Percentiles rank a stretch among this genome's conserved stretches.
Conservation (phyloP, 352 stramenopile species). For the Blastocystis sp. region DNA sequence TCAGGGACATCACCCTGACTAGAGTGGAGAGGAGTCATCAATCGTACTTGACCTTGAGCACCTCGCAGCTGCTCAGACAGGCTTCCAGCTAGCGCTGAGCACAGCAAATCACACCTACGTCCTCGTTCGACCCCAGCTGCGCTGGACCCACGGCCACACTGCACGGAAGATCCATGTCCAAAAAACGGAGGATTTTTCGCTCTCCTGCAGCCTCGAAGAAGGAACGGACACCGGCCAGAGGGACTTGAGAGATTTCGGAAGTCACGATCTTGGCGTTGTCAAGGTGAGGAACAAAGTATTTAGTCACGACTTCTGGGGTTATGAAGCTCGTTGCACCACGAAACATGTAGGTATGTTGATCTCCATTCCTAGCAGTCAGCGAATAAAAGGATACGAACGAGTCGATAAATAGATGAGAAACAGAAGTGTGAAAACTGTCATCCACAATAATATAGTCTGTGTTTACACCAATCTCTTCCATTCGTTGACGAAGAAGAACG, state of each 20-base stretch:
- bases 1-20: constrained; percentile 47
- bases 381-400: background rate
- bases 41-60: constrained; percentile 36
- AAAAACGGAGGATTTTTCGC: constrained; percentile 36
- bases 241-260: constrained; percentile 63
- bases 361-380: background rate
- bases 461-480: constrained; percentile 63
- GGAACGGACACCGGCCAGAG: constrained; percentile 45
- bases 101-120: background rate
- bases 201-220: constrained; percentile 57
- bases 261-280: constrained; percentile 62
- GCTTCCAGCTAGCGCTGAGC: constrained; percentile 34
- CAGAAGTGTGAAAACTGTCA: constrained; percentile 60
- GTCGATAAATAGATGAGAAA: constrained; percentile 62
- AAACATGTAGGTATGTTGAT: constrained; percentile 62
- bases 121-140: constrained; percentile 49
- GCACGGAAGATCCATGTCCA: constrained; percentile 62
- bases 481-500: constrained; percentile 47
- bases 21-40: background rate
- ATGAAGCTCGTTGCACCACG: constrained; percentile 50
- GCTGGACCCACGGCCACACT: constrained; percentile 61
- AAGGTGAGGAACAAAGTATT: constrained; percentile 41
- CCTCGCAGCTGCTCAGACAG: constrained; percentile 37
- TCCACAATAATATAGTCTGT: constrained; percentile 62
- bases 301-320: constrained; percentile 15